Evolutionary conservation across 306 rosid genomes (phyloP).

Genomic region (Citrullus colocynthis): DNA sequence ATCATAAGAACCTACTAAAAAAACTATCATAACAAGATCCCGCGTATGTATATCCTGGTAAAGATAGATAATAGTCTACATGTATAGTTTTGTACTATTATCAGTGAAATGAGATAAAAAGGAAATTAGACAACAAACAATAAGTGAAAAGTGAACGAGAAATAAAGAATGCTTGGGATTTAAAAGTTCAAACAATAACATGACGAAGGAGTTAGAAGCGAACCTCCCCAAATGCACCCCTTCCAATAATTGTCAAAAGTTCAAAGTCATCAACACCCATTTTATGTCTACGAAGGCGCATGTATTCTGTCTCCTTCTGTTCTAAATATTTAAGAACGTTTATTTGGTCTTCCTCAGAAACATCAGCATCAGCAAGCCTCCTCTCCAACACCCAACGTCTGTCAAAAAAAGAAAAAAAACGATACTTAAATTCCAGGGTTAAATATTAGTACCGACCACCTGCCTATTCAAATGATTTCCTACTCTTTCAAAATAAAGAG

Average conservation of each 20-base stretch:
- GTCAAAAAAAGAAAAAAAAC: not conserved
- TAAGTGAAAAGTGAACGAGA: not conserved
- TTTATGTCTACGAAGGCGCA: slow-evolving; percentile 77
- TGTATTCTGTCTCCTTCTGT: slow-evolving; percentile 75
- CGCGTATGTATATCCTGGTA: not conserved
- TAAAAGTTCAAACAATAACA: not conserved
- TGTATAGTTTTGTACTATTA: not conserved
- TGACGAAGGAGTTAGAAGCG: not conserved
- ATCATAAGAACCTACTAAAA: not conserved
- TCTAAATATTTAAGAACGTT: slow-evolving; percentile 63
- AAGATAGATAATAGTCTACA: not conserved
- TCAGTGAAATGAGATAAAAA: not conserved
- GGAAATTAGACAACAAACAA: not conserved
- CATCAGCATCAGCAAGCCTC: slow-evolving; percentile 90
- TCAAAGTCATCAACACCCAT: slow-evolving; percentile 90
- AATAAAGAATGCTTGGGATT: not conserved
- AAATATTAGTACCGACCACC: not conserved
- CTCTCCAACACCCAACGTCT: slow-evolving; percentile 71
- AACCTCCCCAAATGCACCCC: slow-evolving; percentile 96
- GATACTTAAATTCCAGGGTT: not conserved
- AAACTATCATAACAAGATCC: not conserved
- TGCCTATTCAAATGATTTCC: not conserved
- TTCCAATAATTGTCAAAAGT: slow-evolving; percentile 71
- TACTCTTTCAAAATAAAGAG: not conserved
- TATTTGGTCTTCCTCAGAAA: slow-evolving; percentile 67